Evolutionary conservation across 1,284 basidiomycete species (phyloP), one percentile per base, ranked within the genome.

Genomic region (Coniferiporia sulphurascens): DNA sequence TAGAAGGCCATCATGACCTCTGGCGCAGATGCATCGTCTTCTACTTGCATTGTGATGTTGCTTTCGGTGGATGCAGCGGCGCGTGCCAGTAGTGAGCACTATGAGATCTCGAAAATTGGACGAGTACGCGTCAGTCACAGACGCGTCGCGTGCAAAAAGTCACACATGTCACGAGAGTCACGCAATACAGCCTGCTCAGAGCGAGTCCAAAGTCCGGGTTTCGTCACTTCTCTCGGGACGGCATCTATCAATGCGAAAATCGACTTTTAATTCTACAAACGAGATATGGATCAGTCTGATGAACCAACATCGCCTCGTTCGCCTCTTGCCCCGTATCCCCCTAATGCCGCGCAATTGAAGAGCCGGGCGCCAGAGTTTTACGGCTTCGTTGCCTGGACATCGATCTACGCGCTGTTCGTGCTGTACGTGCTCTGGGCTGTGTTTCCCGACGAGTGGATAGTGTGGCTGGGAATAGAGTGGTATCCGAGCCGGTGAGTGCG

Each of bases 1-100:
- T 99, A 99, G 75, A 95, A 99, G 3, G 87, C 83, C 51, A 90
- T 79, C 91, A 98, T 95, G 55, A 83, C 82, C 67, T 82, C 76
- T 0, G 82, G 82, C 48, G 81, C 78, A 52, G 72, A 72, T n/a
- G 79, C 73, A 65, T 69, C 68, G 52, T 65, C 59, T 43, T 61
- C 59, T 4, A 60, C 56, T 59, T 63, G 62, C 62, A 65, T 65
- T 21, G 53, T 35, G 21, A 57, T 58, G 17, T 19, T 52, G 48
- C 36, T 48, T n/a, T 27, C 19, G 27, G 48, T 34, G 12, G 27
- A 5, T 5, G 27, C 27, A 27, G 27, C 27, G 27, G 13, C 4
- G 36, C 22, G 17, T 13, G 7, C n/a, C n/a, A n/a, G 21, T 22
- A 13, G 21, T 34, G 41, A 27, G 21, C 49, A 41, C 8, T 13